Evolutionary conservation across 1,284 basidiomycete genomes (phyloP).

Genomic region (Moesziomyces aphidis): DNA sequence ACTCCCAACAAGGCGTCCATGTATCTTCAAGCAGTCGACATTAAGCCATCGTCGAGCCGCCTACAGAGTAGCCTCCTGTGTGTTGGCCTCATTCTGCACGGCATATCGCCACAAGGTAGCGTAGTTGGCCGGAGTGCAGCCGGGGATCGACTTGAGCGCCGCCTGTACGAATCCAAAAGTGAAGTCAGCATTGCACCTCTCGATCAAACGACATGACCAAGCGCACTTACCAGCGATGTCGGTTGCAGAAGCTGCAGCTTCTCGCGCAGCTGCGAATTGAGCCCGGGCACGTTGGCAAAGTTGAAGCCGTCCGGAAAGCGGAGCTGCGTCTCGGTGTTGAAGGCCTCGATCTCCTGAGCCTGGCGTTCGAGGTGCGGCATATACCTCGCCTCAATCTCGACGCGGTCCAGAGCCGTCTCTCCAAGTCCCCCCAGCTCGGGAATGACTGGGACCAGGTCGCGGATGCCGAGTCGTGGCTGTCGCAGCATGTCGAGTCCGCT

Average conservation of each 20-base stretch:
- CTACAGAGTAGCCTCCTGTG: no score
- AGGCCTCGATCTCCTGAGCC: constrained; percentile 79
- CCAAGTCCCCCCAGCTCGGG: constrained; percentile 74
- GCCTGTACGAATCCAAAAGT: constrained; percentile 17
- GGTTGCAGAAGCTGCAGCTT: constrained; percentile 75
- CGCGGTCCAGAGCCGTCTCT: constrained; percentile 11
- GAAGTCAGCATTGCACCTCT: constrained; percentile 1
- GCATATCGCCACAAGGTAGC: constrained; percentile 55
- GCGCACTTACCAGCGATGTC: constrained; percentile 75
- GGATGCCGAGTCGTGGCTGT: constrained; percentile 74
- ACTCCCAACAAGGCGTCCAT: neutral
- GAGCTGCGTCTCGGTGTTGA: constrained; percentile 81
- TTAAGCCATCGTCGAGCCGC: no score
- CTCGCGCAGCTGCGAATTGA: constrained; percentile 82
- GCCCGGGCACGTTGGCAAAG: constrained; percentile 75
- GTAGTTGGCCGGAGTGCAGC: constrained; percentile 55
- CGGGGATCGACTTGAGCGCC: constrained; percentile 50
- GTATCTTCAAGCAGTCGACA: no score
- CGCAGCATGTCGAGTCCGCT: constrained; percentile 80
- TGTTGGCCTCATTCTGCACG: constrained; percentile 8
- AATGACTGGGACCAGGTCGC: constrained; percentile 71
- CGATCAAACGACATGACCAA: no score
- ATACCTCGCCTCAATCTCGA: constrained; percentile 48
- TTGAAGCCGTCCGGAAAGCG: constrained; percentile 78
- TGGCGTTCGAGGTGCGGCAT: constrained; percentile 76